A percentile compares a stretch with the other conserved stretches of the same genome.
Conservation (phyloP, 345 rosid genomes). For the Crucihimalaya himalaica region DNA sequence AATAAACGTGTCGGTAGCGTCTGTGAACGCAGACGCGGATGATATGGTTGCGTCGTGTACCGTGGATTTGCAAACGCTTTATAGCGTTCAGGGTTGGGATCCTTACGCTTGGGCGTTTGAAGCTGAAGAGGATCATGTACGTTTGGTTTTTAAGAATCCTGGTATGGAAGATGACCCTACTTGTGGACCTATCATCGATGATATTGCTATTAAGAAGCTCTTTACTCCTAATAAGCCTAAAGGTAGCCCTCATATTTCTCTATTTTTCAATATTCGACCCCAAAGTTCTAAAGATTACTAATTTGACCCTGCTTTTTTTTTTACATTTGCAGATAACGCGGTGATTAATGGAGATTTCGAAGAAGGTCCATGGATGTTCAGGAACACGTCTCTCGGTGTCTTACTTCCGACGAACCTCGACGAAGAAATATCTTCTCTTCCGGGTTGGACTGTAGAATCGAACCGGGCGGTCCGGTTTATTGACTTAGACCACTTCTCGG, state of each 20-base stretch:
- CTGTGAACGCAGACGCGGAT: constrained; percentile 33
- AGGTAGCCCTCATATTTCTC: constrained; percentile 45
- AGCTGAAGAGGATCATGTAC: constrained; percentile 62
- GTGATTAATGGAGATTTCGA: constrained; percentile 86
- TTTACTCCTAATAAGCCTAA: constrained; percentile 70
- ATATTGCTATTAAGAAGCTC: constrained; percentile 86
- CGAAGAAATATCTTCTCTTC: constrained; percentile 78
- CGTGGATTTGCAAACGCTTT: constrained; percentile 88
- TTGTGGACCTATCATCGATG: constrained; percentile 95
- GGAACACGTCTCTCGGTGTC: constrained; percentile 83
- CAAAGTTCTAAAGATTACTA: not conserved
- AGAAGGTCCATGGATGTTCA: constrained; percentile 95
- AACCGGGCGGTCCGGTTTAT: constrained; percentile 88
- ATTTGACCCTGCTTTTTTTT: not conserved
- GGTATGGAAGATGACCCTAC: constrained; percentile 99
- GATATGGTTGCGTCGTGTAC: constrained; percentile 55
- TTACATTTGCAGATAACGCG: constrained; percentile 60
- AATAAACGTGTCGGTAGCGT: constrained; percentile 80
- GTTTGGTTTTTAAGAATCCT: constrained; percentile 69
- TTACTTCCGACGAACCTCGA: constrained; percentile 90
- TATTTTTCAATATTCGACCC: not conserved
- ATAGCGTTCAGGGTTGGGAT: constrained; percentile 98
- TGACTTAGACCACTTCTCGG: constrained; percentile 79
- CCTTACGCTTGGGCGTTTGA: constrained; percentile 91
- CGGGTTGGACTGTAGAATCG: constrained; percentile 95